Evolutionary conservation across 305 asterid species (phyloP).

Genomic region (Fraxinus angustifolia): DNA sequence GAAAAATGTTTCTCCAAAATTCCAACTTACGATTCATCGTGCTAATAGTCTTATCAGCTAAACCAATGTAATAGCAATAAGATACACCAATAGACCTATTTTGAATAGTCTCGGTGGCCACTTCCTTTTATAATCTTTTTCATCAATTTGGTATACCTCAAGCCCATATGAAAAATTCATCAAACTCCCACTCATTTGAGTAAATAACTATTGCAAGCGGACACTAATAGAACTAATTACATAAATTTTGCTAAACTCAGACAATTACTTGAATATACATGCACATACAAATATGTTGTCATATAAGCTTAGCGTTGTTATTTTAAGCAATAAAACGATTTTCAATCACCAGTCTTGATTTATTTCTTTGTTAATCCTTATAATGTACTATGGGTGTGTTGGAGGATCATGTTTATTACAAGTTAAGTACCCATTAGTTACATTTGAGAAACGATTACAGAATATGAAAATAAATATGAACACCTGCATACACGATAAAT

Average conservation of each 20-base stretch:
- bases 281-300: not conserved
- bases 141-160: not conserved
- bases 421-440: not conserved
- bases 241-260: not conserved
- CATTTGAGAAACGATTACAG: not conserved
- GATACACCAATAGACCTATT: not conserved
- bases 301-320: not conserved
- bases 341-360: not conserved
- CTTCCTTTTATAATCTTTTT: not conserved
- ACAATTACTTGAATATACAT: not conserved
- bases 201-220: not conserved
- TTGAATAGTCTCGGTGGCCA: not conserved
- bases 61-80: not conserved
- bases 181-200: not conserved
- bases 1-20: not conserved
- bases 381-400: not conserved
- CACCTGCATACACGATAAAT: not conserved
- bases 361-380: not conserved
- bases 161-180: not conserved
- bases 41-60: not conserved
- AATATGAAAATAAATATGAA: not conserved
- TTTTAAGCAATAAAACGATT: not conserved
- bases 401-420: not conserved
- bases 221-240: not conserved
- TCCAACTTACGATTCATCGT: not conserved